Percentiles rank a stretch among this genome's conserved stretches.
These are phyloP conservation scores for Colletotrichum lupini DNA, from an alignment of 2,329 filamentous ascomycete genomes.

Conservation along the genomic window DNA sequence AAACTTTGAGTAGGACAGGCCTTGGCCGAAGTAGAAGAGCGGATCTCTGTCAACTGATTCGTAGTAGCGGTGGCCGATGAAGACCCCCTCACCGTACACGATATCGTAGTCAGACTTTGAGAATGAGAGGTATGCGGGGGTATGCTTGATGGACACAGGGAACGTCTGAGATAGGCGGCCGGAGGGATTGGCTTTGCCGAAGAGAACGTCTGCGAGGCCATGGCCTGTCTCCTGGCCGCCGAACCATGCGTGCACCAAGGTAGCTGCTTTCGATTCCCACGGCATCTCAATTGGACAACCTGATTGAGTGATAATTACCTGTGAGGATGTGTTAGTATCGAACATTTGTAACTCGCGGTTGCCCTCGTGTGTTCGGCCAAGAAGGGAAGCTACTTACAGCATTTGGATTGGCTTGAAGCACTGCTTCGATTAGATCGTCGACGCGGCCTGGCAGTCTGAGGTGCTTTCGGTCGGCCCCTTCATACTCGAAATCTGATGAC, in stretches of 20 bases:
- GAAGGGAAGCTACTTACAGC: constrained; percentile 53
- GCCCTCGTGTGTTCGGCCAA: constrained; percentile 11
- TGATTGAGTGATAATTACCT: constrained; percentile 78
- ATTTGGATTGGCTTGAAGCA: constrained; percentile 74
- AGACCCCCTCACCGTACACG: constrained; percentile 83
- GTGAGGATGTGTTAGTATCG: neutral
- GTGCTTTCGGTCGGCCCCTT: constrained; percentile 81
- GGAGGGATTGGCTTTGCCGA: constrained; percentile 78
- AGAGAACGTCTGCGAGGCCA: constrained; percentile 81
- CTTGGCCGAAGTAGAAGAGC: constrained; percentile 83
- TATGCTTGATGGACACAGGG: constrained; percentile 74
- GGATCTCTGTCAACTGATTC: constrained; percentile 74
- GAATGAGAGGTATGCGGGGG: constrained; percentile 82
- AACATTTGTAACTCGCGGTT: constrained; percentile 46
- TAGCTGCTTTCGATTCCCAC: constrained; percentile 67
- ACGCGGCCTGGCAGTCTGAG: constrained; percentile 80
- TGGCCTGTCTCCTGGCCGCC: constrained; percentile 89
- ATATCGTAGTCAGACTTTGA: constrained; percentile 75
- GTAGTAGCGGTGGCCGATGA: constrained; percentile 84
- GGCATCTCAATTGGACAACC: constrained; percentile 81
- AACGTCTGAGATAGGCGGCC: constrained; percentile 82
- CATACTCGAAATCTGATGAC: constrained; percentile 85
- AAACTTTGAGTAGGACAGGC: constrained; percentile 82
- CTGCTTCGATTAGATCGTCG: constrained; percentile 75
- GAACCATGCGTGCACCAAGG: constrained; percentile 83